Evolutionary conservation across 345 rosid species (phyloP).

Genomic region (Corchorus olitorius): DNA sequence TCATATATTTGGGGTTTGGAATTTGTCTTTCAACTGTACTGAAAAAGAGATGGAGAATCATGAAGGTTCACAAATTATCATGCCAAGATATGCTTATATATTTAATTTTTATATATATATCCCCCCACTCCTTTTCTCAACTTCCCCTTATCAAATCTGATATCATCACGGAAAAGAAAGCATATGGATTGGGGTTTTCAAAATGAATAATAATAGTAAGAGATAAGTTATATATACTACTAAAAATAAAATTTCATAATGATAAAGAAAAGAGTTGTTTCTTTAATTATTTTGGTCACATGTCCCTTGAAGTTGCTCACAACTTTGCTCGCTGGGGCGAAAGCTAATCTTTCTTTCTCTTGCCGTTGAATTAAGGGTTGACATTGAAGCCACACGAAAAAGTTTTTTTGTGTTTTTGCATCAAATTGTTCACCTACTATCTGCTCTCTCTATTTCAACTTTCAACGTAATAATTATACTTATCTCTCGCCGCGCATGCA

Average conservation of each 20-base stretch:
- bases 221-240: background rate
- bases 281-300: constrained; percentile 17
- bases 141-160: background rate
- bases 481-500: background rate
- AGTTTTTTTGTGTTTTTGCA: background rate
- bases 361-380: constrained; percentile 21
- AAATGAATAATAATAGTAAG: background rate
- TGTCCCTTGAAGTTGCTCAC: constrained; percentile 23
- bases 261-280: background rate
- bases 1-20: no score
- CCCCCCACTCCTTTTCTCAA: background rate
- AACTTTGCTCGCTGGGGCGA: constrained; percentile 11
- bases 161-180: background rate
- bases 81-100: background rate
- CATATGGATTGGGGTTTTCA: background rate
- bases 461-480: background rate
- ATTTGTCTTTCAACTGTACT: no score
- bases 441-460: background rate
- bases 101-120: background rate
- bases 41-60: background rate
- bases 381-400: constrained; percentile 30
- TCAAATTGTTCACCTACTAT: constrained; percentile 15
- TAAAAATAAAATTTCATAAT: background rate
- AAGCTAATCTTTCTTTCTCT: background rate
- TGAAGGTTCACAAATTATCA: background rate